A percentile compares a stretch with the other conserved stretches of the same genome.
These are phyloP conservation scores for Podila horticola DNA, from an alignment of 192 early-diverging fungal species.

Conservation along the genomic window DNA sequence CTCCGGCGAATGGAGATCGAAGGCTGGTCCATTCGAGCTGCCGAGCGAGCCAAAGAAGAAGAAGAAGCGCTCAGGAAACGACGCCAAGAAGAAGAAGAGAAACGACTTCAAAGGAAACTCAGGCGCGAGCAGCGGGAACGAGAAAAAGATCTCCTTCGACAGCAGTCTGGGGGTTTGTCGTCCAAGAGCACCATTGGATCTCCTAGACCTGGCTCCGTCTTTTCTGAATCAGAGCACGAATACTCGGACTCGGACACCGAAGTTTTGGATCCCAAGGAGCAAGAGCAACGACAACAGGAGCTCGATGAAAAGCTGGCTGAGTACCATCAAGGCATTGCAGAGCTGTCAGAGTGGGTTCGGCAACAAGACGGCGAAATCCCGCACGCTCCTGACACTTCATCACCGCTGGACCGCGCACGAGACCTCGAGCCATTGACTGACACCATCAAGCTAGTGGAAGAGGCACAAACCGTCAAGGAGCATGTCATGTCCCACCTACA, in stretches of 20 bases:
- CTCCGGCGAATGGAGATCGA: slow-evolving; percentile 47
- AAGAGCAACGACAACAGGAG: slow-evolving; percentile 24
- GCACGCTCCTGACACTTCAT: slow-evolving; percentile 12
- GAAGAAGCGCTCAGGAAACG: slow-evolving; percentile 43
- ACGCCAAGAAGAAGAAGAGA: slow-evolving; percentile 41
- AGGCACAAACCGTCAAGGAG: slow-evolving; percentile 40
- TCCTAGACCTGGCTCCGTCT: not conserved
- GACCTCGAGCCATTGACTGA: slow-evolving; percentile 40
- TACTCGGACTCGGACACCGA: slow-evolving; percentile 19
- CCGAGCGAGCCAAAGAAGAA: slow-evolving; percentile 40
- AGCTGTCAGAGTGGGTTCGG: slow-evolving; percentile 32
- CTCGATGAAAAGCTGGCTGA: slow-evolving; percentile 41
- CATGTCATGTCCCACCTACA: slow-evolving; percentile 45
- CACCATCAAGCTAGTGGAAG: slow-evolving; percentile 34
- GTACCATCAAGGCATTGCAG: slow-evolving; percentile 35
- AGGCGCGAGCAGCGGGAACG: slow-evolving; percentile 37
- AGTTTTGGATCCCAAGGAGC: slow-evolving; percentile 8
- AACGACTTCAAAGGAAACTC: slow-evolving; percentile 30
- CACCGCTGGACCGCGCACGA: slow-evolving; percentile 28
- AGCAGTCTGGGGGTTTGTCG: not conserved
- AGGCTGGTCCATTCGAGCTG: slow-evolving; percentile 47
- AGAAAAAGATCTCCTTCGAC: slow-evolving; percentile 11
- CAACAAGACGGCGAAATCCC: slow-evolving; percentile 29
- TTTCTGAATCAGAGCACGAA: slow-evolving; percentile 25
- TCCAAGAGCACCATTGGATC: not conserved